phyloP scores from a whole-genome alignment of 371 early-diverging fungal species.

The Mucor indicus region DNA sequence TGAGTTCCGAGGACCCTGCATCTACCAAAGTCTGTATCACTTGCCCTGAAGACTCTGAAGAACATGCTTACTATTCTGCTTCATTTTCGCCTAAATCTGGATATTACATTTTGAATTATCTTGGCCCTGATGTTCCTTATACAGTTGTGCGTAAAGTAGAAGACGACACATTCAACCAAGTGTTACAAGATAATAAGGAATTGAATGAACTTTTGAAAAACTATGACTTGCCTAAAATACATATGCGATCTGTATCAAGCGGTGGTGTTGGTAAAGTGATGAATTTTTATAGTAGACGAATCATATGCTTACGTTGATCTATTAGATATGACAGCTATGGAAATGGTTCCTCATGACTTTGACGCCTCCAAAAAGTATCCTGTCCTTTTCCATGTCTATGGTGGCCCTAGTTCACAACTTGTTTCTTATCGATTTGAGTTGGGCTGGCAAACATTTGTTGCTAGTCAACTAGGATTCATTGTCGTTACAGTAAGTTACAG shows the following conservation, averaged over 20 bases:
- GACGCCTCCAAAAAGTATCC: conserved; percentile 71
- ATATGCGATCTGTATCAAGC: conserved; percentile 57
- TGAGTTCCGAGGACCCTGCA: conserved; percentile 14
- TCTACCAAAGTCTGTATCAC: conserved; percentile 36
- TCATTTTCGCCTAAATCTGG: conserved; percentile 75
- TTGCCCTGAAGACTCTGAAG: conserved; percentile 36
- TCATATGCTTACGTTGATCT: not conserved
- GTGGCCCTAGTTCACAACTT: conserved; percentile 90
- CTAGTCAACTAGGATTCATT: conserved; percentile 59
- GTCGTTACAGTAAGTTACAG: conserved; percentile 61
- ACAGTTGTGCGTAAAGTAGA: conserved; percentile 62
- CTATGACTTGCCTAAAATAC: conserved; percentile 61
- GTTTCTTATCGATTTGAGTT: conserved; percentile 71
- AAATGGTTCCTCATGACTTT: conserved; percentile 83
- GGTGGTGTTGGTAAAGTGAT: conserved; percentile 46
- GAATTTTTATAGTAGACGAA: not conserved
- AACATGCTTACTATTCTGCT: conserved; percentile 69
- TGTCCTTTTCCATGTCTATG: conserved; percentile 86
- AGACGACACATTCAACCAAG: conserved; percentile 44
- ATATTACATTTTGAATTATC: conserved; percentile 76
- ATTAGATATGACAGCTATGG: conserved; percentile 77
- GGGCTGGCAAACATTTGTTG: conserved; percentile 74
- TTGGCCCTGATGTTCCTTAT: conserved; percentile 89
- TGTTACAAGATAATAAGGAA: conserved; percentile 56
- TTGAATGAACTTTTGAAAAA: conserved; percentile 39